phyloP scores from a whole-genome alignment of 2,329 filamentous ascomycete genomes.

The Aotearoamyces nothofagi region DNA sequence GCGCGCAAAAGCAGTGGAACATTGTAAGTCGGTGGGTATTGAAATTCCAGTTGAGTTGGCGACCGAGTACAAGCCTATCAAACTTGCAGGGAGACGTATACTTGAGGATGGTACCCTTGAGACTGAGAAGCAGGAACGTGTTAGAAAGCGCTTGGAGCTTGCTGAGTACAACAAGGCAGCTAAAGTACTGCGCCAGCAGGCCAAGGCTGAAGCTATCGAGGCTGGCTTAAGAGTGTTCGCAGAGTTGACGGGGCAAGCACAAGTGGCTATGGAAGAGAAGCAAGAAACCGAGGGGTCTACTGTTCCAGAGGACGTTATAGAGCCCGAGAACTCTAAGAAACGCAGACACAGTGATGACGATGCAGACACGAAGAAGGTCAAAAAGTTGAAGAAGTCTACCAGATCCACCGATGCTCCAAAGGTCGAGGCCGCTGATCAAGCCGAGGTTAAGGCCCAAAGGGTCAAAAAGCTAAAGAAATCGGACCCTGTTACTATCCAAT shows the following conservation, averaged over 20 bases:
- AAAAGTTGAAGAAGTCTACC: no score
- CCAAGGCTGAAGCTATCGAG: conserved; percentile 10
- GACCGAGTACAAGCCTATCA: conserved; percentile 7
- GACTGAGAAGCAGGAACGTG: conserved; percentile 10
- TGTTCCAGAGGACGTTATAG: no score
- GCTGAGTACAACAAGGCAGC: conserved; percentile 10
- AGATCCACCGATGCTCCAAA: no score
- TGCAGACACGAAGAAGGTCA: no score
- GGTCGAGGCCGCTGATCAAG: no score
- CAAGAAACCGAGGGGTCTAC: no score
- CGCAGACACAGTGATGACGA: no score
- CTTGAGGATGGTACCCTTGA: conserved; percentile 10
- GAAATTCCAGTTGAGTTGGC: conserved; percentile 5
- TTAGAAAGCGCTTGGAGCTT: conserved; percentile 8
- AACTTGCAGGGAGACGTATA: conserved; percentile 7
- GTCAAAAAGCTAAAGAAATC: conserved; percentile 3
- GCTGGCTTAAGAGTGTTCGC: conserved; percentile 10
- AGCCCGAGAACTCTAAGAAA: no score
- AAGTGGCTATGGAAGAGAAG: no score
- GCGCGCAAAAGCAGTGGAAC: conserved; percentile 7
- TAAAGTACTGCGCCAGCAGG: conserved; percentile 10
- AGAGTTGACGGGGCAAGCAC: no score
- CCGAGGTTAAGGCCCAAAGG: no score
- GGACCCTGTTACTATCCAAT: no score
- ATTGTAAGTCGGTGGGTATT: conserved; percentile 3